Percentiles rank a stretch among this genome's conserved stretches.
Evolutionary conservation across 2,329 filamentous ascomycete species (phyloP).

Genomic region (Arthrinium phaeospermum): DNA sequence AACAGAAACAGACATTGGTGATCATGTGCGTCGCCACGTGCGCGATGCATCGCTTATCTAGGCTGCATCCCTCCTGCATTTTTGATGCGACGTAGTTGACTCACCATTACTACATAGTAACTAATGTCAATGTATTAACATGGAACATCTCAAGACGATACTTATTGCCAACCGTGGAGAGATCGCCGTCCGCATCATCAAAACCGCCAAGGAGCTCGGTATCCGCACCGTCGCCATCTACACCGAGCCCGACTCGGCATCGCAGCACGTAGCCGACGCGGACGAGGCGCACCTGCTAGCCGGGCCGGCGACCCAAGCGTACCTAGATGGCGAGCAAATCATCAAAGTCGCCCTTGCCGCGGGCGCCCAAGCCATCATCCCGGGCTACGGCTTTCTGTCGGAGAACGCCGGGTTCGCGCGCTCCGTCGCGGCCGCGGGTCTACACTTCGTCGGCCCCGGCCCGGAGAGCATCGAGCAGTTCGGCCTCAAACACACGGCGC

Average conservation of each 20-base stretch:
- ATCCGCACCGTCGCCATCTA: slow-evolving; percentile 25
- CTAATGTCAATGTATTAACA: background rate
- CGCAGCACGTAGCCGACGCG: slow-evolving; percentile 25
- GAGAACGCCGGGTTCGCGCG: slow-evolving; percentile 22
- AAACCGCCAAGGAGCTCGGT: background rate
- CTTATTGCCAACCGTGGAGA: slow-evolving; percentile 30
- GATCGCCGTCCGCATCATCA: slow-evolving; percentile 27
- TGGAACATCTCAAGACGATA: slow-evolving; percentile 17
- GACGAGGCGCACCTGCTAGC: slow-evolving; percentile 25
- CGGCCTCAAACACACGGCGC: slow-evolving; percentile 46
- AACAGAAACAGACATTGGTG: background rate
- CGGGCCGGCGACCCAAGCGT: slow-evolving; percentile 20
- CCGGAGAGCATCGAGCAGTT: slow-evolving; percentile 28
- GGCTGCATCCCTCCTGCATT: background rate
- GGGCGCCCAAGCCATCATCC: slow-evolving; percentile 19
- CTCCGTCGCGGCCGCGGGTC: background rate
- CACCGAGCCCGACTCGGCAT: slow-evolving; percentile 21
- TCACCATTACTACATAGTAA: background rate
- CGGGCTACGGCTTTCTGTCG: slow-evolving; percentile 23
- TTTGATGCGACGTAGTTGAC: background rate
- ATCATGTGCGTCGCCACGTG: background rate
- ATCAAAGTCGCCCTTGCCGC: background rate
- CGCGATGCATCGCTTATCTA: background rate
- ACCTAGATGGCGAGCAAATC: slow-evolving; percentile 22
- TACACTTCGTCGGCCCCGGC: slow-evolving; percentile 20